These are phyloP conservation scores for Paracamarosporium sp. DNA, from an alignment of 2,329 filamentous ascomycete genomes.

Conservation along the genomic window DNA sequence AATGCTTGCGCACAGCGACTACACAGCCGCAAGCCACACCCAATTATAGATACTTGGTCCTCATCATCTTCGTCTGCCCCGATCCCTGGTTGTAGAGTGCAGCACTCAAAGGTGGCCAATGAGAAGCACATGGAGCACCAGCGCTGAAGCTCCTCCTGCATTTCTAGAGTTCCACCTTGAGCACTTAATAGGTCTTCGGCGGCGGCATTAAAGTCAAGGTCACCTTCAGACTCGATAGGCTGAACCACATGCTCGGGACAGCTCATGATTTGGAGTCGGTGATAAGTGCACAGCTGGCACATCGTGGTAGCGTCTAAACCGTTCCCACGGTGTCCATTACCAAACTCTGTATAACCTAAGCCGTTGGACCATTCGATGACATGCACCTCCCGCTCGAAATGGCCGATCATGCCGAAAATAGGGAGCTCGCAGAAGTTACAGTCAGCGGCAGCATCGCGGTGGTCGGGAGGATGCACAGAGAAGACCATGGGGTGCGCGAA, in stretches of 20 bases:
- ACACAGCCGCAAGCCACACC: slow-evolving; percentile 39
- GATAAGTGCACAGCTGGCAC: slow-evolving; percentile 29
- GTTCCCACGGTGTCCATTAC: slow-evolving; percentile 42
- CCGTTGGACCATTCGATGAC: slow-evolving; percentile 44
- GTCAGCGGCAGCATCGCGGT: slow-evolving; percentile 6
- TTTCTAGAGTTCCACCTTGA: slow-evolving; percentile 8
- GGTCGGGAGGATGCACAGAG: neutral
- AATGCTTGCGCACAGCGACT: slow-evolving; percentile 20
- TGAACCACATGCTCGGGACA: slow-evolving; percentile 28
- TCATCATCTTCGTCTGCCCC: slow-evolving; percentile 11
- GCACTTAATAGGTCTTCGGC: slow-evolving; percentile 20
- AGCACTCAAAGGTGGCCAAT: slow-evolving; percentile 25
- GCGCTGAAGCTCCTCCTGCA: slow-evolving; percentile 23
- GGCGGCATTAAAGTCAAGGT: slow-evolving; percentile 13
- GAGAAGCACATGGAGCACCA: slow-evolving; percentile 43
- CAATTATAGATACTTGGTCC: slow-evolving; percentile 11
- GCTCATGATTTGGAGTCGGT: slow-evolving; percentile 27
- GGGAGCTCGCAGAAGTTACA: slow-evolving; percentile 54
- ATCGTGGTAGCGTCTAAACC: slow-evolving; percentile 24
- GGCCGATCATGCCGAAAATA: slow-evolving; percentile 49
- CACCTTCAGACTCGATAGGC: neutral
- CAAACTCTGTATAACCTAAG: slow-evolving; percentile 47
- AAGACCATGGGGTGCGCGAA: slow-evolving; percentile 53
- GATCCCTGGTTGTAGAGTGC: slow-evolving; percentile 7
- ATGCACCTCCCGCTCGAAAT: slow-evolving; percentile 41